Evolutionary conservation across 192 early-diverging fungal species (phyloP).

Genomic region (Podila verticillata): DNA sequence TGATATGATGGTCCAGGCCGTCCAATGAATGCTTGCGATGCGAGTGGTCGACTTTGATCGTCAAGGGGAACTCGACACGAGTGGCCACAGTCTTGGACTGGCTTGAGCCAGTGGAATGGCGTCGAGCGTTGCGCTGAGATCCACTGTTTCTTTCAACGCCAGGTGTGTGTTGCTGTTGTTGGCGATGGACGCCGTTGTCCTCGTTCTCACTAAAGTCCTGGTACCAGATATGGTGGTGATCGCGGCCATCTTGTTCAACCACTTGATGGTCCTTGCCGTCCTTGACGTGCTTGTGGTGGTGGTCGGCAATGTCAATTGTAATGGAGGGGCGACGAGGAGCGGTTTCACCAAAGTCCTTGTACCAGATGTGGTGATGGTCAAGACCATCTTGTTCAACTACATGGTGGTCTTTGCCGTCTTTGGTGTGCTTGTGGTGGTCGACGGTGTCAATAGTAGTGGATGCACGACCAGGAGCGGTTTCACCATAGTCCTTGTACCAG

Average conservation of each 20-base stretch:
- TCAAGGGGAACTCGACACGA: conserved; percentile 5
- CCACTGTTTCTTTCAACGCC: too few relatives aligned
- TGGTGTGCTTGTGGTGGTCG: background rate
- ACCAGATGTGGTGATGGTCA: conserved; percentile 28
- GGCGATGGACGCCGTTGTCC: background rate
- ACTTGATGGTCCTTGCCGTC: conserved; percentile 25
- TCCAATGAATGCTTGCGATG: conserved; percentile 7
- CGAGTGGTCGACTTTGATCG: conserved; percentile 10
- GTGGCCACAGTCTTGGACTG: conserved; percentile 5
- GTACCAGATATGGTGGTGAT: conserved; percentile 27
- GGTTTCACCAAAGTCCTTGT: conserved; percentile 3
- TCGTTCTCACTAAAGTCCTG: conserved; percentile 12
- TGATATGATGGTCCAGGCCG: conserved; percentile 15
- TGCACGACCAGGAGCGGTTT: background rate
- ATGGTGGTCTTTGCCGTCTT: conserved; percentile 18
- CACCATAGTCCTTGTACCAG: conserved; percentile 18
- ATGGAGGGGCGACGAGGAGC: background rate
- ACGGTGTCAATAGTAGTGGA: background rate
- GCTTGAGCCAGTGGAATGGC: background rate
- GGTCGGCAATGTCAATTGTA: background rate
- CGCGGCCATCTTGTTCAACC: conserved; percentile 3
- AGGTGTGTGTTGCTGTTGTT: background rate
- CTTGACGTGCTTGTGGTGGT: background rate
- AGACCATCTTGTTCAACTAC: conserved; percentile 4
- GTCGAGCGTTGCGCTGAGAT: background rate